These are phyloP conservation scores for Xanthoceras sorbifolium DNA, from an alignment of 345 rosid species.

Conservation along the genomic window DNA sequence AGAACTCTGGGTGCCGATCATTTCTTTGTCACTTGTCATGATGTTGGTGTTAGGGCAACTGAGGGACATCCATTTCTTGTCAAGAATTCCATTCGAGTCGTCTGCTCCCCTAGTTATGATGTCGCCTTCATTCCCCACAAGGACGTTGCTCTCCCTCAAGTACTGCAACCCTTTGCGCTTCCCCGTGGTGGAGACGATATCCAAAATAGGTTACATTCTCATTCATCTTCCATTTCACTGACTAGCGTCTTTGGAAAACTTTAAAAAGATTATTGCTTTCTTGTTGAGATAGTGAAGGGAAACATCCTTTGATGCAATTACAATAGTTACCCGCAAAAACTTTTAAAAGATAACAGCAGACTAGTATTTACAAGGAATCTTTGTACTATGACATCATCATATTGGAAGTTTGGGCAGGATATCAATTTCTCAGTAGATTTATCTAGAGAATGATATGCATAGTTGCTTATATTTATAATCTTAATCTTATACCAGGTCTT, in stretches of 20 bases:
- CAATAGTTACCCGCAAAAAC: neutral
- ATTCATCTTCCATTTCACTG: neutral
- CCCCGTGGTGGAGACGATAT: conserved; percentile 88
- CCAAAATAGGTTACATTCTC: conserved; percentile 59
- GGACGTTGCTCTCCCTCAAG: conserved; percentile 95
- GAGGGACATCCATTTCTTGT: conserved; percentile 77
- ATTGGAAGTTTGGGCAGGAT: neutral
- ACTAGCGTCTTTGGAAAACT: neutral
- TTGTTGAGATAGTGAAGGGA: neutral
- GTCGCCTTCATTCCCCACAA: conserved; percentile 94
- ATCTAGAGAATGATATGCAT: neutral
- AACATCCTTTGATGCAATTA: neutral
- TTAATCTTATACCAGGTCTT: neutral
- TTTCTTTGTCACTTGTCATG: conserved; percentile 96
- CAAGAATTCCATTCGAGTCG: conserved; percentile 90
- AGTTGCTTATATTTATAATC: neutral
- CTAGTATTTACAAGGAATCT: too few relatives aligned
- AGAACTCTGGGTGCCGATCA: conserved; percentile 97
- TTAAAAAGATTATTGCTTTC: neutral
- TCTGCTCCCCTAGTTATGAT: conserved; percentile 97
- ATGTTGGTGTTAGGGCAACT: conserved; percentile 92
- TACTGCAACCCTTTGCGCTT: conserved; percentile 90
- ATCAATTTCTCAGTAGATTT: neutral
- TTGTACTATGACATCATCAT: too few relatives aligned
- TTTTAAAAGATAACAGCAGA: neutral